Conservation (phyloP, 306 rosid species). For the Sphenostylis stenocarpa region DNA sequence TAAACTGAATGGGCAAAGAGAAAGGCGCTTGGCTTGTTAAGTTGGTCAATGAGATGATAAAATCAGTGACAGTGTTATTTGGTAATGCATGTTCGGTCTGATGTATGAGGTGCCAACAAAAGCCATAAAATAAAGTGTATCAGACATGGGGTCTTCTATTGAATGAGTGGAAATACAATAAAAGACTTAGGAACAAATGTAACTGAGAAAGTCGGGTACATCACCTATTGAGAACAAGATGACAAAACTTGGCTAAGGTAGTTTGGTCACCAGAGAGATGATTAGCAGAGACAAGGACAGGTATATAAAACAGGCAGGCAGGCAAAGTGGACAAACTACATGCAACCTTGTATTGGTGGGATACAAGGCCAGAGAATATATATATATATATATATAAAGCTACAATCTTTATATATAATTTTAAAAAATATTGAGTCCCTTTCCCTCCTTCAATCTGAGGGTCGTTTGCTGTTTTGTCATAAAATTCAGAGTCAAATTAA, state of each 20-base stretch:
- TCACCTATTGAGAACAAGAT: background rate
- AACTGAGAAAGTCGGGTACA: background rate
- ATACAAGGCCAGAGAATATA: background rate
- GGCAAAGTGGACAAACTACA: background rate
- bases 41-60: background rate
- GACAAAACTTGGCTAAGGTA: background rate
- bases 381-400: background rate
- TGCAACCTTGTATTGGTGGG: background rate
- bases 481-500: background rate
- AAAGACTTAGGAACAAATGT: background rate
- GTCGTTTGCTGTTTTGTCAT: background rate
- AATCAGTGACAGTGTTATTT: background rate
- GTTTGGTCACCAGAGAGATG: background rate
- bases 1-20: background rate
- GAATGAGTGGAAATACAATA: background rate
- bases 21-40: background rate
- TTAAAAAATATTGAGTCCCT: background rate
- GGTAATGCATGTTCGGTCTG: background rate
- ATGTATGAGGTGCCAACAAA: background rate
- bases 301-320: background rate
- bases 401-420: background rate
- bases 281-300: background rate
- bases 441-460: background rate
- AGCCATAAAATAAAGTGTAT: background rate
- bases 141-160: background rate